Base-by-base conservation (phyloP, 768 basidiomycete species). In the Suillus hirtellus region DNA sequence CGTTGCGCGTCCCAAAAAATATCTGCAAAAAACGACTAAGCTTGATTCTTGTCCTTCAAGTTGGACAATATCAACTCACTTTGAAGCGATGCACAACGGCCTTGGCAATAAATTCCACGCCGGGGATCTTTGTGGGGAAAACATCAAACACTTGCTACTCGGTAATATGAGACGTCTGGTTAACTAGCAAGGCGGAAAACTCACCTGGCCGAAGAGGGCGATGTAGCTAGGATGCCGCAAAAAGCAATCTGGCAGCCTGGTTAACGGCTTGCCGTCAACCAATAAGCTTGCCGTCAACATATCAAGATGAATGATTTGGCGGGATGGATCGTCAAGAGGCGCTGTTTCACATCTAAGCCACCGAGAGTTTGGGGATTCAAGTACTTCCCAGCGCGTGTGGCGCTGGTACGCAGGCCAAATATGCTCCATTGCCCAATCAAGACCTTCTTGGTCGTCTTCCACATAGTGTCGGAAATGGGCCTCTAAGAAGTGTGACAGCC, bases 251-350 rank as follows among this genome's bases (percentile, higher is more conserved):
- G 82, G 79, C 15, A 84, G 73, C 27, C 72, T 75, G 19, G 79
- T 77, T 10, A 80, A 61, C 1, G 77, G 73, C 62, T 75, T 75
- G 8, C 82, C 82, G 12, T 79, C 68, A 11, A 85, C 72, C 19
- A 83, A 71, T 1, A 85, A 69, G 27, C 67, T 56, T 14, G 82
- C 82, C 19, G 73, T 66, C 3, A 83, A 64, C 1, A 84, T 40
- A 60, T 85, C 77, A 21, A 81, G 69, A 55, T 77, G 73, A 7
- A 84, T 71, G 21, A n/a, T 54, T 53, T 77, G 77, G 21, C 67
- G 63, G 40, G 44, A 60, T 37, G 67, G 62, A 15, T 47, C 63
- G 1, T 40, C 19, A 4, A 58, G 54, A 1, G 61, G 10, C 7
- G 61, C 52, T 0, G 80, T 75, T 19, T 27, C 53, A 19, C 69